Base-by-base conservation (phyloP, 2,329 filamentous ascomycete species). In the Stenocarpella maydis region DNA sequence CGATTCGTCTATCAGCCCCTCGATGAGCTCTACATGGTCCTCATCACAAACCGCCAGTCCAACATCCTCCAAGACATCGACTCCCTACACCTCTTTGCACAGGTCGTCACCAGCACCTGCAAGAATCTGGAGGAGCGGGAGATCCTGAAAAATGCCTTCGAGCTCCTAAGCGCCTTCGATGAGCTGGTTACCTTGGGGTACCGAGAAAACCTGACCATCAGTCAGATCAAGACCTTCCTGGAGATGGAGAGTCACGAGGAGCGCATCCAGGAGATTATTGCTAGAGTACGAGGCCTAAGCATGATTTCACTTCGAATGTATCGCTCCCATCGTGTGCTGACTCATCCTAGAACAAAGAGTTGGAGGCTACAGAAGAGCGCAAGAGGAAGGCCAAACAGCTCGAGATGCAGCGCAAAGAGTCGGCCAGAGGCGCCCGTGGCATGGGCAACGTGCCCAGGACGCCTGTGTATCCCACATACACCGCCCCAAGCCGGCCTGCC, bases 211-310 rank as follows among this genome's bases (percentile, higher is more conserved):
- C 84, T 99, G 75, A 97, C 95, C 28, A 89, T 99, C 76, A 93
- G 91, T 82, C 97, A 99, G 83, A 99, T 99, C 85, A 98, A 97
- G 87, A 98, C 96, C 2, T 99, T 99, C 86, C 82, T 99, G 75
- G 97, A 98, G 78, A 99, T 99, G 96, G 96, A 99, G 82, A 96
- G 92, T 81, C 96, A 99, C 78, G 97, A 99, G 82, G 96, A 99
- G 86, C 91, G 96, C 78, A 98, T 99, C 75, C 96, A 99, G 81
- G 96, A 98, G 79, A 99, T 98, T 73, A 98, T 98, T 78, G 94
- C 94, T 72, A 88, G 94, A 79, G 92, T 95, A 89, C 72, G 86
- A 76, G 37, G 37, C 24, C 19, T 31, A 31, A 31, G 58, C 47
- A 24, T 41, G n/a, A 5, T 8, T 31, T 12, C 19, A 43, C 39